A percentile compares a stretch with the other conserved stretches of the same genome.
Evolutionary conservation across 129 eudicot genomes (phyloP).

Genomic region (Escallonia rubra): DNA sequence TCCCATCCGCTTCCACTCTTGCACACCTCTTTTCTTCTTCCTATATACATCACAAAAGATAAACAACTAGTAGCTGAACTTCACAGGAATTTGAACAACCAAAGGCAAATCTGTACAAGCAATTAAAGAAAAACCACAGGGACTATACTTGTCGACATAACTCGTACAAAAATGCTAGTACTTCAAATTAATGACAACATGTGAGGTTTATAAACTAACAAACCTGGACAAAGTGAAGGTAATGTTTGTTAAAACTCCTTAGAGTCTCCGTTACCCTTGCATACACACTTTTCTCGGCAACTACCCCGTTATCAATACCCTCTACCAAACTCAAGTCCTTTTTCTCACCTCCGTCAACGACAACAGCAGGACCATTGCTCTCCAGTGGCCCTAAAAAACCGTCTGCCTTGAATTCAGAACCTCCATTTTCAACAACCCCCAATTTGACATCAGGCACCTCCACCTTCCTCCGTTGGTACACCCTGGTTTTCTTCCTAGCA

Average conservation of each 20-base stretch:
- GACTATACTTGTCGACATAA: no score
- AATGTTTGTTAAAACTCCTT: constrained; percentile 47
- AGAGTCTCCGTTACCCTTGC: constrained; percentile 52
- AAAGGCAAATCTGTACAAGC: no score
- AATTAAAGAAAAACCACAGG: no score
- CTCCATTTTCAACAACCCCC: not conserved
- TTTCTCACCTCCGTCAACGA: not conserved
- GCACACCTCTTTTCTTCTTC: constrained; percentile 41
- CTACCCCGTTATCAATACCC: not conserved
- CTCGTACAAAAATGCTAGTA: no score
- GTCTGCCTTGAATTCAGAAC: not conserved
- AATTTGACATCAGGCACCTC: not conserved
- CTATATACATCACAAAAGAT: constrained; percentile 3
- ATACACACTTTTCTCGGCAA: constrained; percentile 28
- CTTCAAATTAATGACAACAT: no score
- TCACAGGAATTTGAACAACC: not conserved
- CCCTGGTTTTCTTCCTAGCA: not conserved
- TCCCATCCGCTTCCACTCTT: constrained; percentile 17
- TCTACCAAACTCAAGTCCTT: not conserved
- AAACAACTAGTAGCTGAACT: not conserved
- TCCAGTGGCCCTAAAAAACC: not conserved
- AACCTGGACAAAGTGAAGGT: constrained; percentile 75
- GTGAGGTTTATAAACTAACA: no score
- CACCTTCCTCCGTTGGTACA: not conserved
- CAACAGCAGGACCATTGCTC: not conserved